Conservation (phyloP, 2,329 filamentous ascomycete species). For the Botrytis pseudocinerea region DNA sequence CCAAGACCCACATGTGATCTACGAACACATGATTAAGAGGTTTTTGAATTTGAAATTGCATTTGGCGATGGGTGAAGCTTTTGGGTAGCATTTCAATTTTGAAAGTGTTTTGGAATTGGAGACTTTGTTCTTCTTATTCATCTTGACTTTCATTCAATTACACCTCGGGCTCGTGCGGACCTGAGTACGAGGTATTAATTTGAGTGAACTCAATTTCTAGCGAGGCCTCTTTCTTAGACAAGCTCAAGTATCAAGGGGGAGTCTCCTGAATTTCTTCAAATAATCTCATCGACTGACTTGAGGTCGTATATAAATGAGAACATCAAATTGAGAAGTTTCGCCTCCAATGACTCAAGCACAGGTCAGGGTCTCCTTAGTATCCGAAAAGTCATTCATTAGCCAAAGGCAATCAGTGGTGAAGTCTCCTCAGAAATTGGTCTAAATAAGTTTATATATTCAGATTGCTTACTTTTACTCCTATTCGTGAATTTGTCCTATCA, state of each 20-base stretch:
- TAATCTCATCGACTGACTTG: background rate
- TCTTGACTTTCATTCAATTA: background rate
- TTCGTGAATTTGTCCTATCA: background rate
- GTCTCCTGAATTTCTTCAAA: background rate
- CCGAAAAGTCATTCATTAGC: background rate
- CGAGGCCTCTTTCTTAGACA: background rate
- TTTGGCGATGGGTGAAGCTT: background rate
- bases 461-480: background rate
- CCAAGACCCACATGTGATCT: slow-evolving; percentile 7
- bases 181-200: background rate
- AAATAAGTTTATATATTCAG: background rate
- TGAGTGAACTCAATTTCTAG: background rate
- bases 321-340: background rate
- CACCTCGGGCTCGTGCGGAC: background rate
- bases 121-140: background rate
- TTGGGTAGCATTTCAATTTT: background rate
- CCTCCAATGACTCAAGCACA: background rate
- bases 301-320: background rate
- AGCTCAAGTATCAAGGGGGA: background rate
- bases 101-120: background rate
- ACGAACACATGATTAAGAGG: slow-evolving; percentile 1
- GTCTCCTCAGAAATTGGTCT: background rate
- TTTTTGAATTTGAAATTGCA: background rate
- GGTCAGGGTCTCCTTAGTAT: background rate
- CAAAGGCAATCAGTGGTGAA: background rate